Percentiles rank a stretch among this genome's conserved stretches.
Conservation (phyloP, 345 rosid genomes). For the Salix exigua region DNA sequence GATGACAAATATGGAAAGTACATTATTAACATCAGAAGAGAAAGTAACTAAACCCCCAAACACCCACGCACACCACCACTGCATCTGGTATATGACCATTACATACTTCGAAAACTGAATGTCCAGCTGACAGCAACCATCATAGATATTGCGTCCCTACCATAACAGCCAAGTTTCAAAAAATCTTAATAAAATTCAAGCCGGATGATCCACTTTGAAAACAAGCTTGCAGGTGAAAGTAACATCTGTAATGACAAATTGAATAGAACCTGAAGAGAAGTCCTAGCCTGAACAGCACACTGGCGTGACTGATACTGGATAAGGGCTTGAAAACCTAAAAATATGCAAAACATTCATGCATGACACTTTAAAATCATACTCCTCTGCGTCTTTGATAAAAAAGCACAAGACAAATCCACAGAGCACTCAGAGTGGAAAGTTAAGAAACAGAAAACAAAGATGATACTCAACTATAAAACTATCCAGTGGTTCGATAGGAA, state of each 20-base stretch:
- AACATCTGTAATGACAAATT: not conserved
- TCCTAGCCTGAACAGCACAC: conserved; percentile 75
- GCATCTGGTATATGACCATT: not conserved
- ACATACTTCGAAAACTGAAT: conserved; percentile 96
- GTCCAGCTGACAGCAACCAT: conserved; percentile 97
- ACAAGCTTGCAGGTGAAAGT: conserved; percentile 2
- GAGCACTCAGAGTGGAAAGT: conserved; percentile 1
- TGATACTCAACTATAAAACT: conserved; percentile 7
- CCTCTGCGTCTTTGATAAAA: conserved; percentile 1
- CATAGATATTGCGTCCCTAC: conserved; percentile 96
- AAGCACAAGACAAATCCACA: conserved; percentile 1
- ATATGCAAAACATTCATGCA: conserved; percentile 5
- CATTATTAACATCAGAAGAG: not conserved
- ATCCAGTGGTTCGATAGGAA: not conserved
- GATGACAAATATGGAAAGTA: not conserved
- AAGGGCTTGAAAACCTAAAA: conserved; percentile 91
- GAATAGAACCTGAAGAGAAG: conserved; percentile 72
- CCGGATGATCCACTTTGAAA: not conserved
- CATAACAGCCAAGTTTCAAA: conserved; percentile 15
- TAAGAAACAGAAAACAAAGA: not conserved
- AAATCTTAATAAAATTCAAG: conserved; percentile 11
- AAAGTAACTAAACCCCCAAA: too few relatives aligned
- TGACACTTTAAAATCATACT: conserved; percentile 9
- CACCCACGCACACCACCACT: too few relatives aligned
- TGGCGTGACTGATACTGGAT: conserved; percentile 78